Conservation (phyloP, 257 asterid species). For the Rubia yunnanensis region DNA sequence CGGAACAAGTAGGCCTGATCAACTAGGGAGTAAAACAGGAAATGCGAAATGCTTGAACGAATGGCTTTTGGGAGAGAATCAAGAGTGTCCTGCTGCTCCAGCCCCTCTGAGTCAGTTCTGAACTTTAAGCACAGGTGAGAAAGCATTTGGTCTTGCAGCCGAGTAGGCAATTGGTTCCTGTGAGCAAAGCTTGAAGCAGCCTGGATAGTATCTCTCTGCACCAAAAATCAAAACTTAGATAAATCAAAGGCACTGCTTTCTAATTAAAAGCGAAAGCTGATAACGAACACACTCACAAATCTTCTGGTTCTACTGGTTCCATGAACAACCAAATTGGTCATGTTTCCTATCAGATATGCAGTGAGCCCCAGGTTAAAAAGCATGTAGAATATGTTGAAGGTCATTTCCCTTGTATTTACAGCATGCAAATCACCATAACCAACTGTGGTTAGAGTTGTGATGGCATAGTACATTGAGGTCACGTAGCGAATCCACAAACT, state of each 20-base stretch:
- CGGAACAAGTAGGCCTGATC: conserved; percentile 22
- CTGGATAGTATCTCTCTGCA: conserved; percentile 29
- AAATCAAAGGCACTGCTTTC: neutral
- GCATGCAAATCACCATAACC: conserved; percentile 98
- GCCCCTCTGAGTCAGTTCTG: conserved; percentile 31
- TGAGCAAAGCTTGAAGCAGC: conserved; percentile 32
- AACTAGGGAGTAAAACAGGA: conserved; percentile 26
- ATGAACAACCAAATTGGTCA: conserved; percentile 94
- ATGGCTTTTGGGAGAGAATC: conserved; percentile 35
- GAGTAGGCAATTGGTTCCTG: conserved; percentile 29
- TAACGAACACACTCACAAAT: conserved; percentile 47
- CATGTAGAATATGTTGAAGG: conserved; percentile 78
- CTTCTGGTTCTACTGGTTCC: conserved; percentile 82
- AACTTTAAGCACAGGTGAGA: conserved; percentile 31
- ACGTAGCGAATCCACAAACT: conserved; percentile 77
- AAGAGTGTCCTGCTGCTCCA: conserved; percentile 33
- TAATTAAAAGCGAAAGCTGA: neutral
- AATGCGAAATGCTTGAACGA: conserved; percentile 31
- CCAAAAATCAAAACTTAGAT: neutral
- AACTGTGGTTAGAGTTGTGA: conserved; percentile 85
- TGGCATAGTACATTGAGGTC: conserved; percentile 88
- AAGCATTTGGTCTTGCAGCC: conserved; percentile 34
- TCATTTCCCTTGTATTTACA: conserved; percentile 77
- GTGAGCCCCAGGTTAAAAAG: conserved; percentile 86
- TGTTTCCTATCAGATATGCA: conserved; percentile 88